Conservation (phyloP, 2,329 filamentous ascomycete genomes). For the Xylaria hypoxylon region DNA sequence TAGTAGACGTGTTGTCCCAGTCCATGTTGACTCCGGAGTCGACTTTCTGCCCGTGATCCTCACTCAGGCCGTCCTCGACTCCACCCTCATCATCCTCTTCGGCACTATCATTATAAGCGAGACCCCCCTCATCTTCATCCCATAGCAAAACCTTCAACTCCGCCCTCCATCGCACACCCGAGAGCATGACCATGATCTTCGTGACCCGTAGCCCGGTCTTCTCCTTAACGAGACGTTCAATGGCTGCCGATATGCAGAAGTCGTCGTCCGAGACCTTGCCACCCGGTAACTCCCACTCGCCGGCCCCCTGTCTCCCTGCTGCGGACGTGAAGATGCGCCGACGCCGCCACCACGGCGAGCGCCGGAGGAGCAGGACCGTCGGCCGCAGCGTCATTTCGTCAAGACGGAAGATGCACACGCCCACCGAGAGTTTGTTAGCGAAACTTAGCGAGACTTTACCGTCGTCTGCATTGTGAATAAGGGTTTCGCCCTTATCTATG, state of each 20-base stretch:
- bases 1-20: background rate
- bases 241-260: slow-evolving; percentile 48
- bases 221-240: slow-evolving; percentile 44
- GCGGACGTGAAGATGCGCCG: slow-evolving; percentile 8
- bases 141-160: slow-evolving; percentile 42
- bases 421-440: slow-evolving; percentile 42
- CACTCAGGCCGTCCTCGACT: background rate
- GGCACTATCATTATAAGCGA: background rate
- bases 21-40: background rate
- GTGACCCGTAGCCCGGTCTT: slow-evolving; percentile 45
- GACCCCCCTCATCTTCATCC: slow-evolving; percentile 29
- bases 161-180: slow-evolving; percentile 37
- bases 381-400: slow-evolving; percentile 44
- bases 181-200: slow-evolving; percentile 44
- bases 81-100: background rate
- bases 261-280: slow-evolving; percentile 46
- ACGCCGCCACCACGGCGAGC: slow-evolving; percentile 31
- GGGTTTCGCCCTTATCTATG: background rate
- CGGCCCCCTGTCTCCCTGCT: slow-evolving; percentile 7
- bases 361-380: slow-evolving; percentile 45
- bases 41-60: background rate
- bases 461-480: background rate
- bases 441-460: slow-evolving; percentile 1
- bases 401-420: slow-evolving; percentile 48
- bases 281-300: slow-evolving; percentile 46